A percentile compares a stretch with the other conserved stretches of the same genome.
phyloP scores from a whole-genome alignment of 192 early-diverging fungal genomes.

The Gonapodya prolifera region DNA sequence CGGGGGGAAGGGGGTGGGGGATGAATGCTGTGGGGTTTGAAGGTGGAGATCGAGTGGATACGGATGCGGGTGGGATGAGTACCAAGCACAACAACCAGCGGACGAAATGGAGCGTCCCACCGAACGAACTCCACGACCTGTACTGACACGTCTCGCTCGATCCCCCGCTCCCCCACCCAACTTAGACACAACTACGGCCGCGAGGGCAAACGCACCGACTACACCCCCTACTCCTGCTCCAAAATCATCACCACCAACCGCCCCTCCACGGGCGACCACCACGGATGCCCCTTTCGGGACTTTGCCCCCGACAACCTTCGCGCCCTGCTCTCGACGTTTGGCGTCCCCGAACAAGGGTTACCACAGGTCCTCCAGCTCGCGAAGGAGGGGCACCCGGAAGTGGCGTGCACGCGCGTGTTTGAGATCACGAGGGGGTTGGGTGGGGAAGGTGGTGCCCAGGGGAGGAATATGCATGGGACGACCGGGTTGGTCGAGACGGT shows the following conservation, averaged over 20 bases:
- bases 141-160: too few species aligned
- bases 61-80: too few species aligned
- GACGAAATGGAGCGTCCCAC: too few species aligned
- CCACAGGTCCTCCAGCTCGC: conserved; percentile 55
- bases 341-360: conserved; percentile 43
- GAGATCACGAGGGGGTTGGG: conserved; percentile 45
- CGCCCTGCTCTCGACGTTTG: conserved; percentile 38
- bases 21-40: too few species aligned
- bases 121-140: too few species aligned
- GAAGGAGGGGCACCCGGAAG: conserved; percentile 67
- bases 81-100: too few species aligned
- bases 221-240: conserved; percentile 62
- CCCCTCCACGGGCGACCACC: conserved; percentile 73
- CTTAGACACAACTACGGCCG: conserved; percentile 75
- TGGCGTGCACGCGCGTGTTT: conserved; percentile 85
- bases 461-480: background rate
- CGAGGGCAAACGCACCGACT: conserved; percentile 78
- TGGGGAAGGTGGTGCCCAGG: background rate
- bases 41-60: too few species aligned
- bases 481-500: conserved; percentile 48
- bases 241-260: conserved; percentile 72
- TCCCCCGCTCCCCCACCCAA: background rate
- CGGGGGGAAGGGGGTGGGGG: too few species aligned
- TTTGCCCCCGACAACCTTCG: conserved; percentile 51
- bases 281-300: conserved; percentile 93